Evolutionary conservation across 768 basidiomycete genomes (phyloP).

Genomic region (Piloderma croceum): DNA sequence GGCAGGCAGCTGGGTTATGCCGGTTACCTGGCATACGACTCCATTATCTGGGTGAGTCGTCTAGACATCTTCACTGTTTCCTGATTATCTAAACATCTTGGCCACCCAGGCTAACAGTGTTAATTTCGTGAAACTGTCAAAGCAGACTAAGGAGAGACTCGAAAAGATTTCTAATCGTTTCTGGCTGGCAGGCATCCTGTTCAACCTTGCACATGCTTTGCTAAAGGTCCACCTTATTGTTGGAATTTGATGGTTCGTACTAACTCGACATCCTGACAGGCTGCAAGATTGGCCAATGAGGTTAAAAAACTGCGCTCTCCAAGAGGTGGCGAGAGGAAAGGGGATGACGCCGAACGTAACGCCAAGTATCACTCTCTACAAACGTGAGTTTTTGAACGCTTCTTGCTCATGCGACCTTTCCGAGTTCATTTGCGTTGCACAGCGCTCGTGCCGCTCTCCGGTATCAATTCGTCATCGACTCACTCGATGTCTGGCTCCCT

Average conservation of each 20-base stretch:
- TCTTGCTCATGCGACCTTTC: constrained; percentile 5
- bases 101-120: constrained; percentile 65
- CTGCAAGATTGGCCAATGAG: constrained; percentile 56
- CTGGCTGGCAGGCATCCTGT: constrained; percentile 83
- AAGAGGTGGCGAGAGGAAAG: constrained; percentile 52
- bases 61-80: background rate
- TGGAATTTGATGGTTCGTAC: background rate
- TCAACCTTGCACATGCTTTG: constrained; percentile 66
- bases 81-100: background rate
- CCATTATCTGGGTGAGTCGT: constrained; percentile 72
- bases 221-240: constrained; percentile 50
- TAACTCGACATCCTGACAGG: constrained; percentile 31
- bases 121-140: constrained; percentile 56
- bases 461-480: constrained; percentile 79
- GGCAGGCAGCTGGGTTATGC: constrained; percentile 85
- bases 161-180: constrained; percentile 69
- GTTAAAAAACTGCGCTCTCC: constrained; percentile 44
- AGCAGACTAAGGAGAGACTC: constrained; percentile 56
- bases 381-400: constrained; percentile 33
- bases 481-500: constrained; percentile 86
- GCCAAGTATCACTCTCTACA: constrained; percentile 52
- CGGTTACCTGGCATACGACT: constrained; percentile 79
- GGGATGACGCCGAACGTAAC: constrained; percentile 60
- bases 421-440: constrained; percentile 7
- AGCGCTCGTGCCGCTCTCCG: constrained; percentile 63